Evolutionary conservation across 805 yeast genomes (phyloP).

Genomic region (Monosporozyma unispora): DNA sequence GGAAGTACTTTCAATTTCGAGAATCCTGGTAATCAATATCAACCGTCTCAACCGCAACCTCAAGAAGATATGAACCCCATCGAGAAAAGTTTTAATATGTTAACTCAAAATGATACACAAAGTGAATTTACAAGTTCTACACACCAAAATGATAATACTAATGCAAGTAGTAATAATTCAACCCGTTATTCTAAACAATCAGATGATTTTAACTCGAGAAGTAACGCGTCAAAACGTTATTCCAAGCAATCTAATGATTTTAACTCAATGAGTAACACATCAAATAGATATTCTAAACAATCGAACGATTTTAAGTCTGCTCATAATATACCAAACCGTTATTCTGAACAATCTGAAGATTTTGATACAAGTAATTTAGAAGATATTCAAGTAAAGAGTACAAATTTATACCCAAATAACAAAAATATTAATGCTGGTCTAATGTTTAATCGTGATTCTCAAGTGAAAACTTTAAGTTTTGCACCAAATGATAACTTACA

Average conservation of each 20-base stretch:
- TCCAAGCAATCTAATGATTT: not conserved
- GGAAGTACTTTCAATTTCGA: slow-evolving; percentile 1
- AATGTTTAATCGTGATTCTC: not conserved
- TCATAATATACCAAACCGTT: not conserved
- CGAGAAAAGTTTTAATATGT: slow-evolving; percentile 26
- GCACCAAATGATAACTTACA: slow-evolving; percentile 11
- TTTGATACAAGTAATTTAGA: not conserved
- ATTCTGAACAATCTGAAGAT: not conserved
- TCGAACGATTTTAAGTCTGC: not conserved
- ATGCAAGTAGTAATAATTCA: not conserved
- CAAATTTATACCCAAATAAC: not conserved
- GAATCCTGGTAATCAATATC: not conserved
- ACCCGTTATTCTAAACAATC: not conserved
- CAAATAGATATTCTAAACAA: not conserved
- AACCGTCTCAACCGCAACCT: not conserved
- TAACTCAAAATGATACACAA: slow-evolving; percentile 20
- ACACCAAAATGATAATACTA: not conserved
- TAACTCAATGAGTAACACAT: not conserved
- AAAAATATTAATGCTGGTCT: not conserved
- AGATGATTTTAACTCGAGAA: not conserved
- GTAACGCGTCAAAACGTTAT: not conserved
- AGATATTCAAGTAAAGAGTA: not conserved
- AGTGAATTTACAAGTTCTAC: not conserved
- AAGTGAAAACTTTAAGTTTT: slow-evolving; percentile 12
- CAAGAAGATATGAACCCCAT: slow-evolving; percentile 19